phyloP scores from a whole-genome alignment of 2,329 filamentous ascomycete genomes.

The Xylariaceae sp. region DNA sequence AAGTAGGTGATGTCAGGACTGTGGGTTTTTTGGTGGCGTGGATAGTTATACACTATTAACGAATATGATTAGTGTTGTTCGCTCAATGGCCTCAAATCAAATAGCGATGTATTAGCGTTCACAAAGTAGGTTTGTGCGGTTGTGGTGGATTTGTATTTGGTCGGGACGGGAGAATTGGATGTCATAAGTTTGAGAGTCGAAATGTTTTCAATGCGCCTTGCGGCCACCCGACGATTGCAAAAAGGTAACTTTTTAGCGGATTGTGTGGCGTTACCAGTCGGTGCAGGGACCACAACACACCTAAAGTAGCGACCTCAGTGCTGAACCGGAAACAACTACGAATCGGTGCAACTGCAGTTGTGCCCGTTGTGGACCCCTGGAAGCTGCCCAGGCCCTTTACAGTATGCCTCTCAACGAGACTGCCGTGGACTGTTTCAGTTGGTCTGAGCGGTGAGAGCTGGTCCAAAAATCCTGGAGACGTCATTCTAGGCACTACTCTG shows the following conservation, averaged over 20 bases:
- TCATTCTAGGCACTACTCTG: conserved; percentile 16
- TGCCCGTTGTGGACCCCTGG: conserved; percentile 6
- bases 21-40: background rate
- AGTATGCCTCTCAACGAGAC: background rate
- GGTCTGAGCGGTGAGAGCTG: conserved; percentile 18
- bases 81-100: background rate
- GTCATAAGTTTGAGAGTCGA: conserved; percentile 25
- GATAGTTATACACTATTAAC: background rate
- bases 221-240: conserved; percentile 7
- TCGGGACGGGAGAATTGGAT: conserved; percentile 16
- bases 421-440: conserved; percentile 6
- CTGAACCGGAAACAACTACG: too few species aligned
- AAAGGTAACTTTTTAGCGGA: background rate
- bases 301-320: too few species aligned
- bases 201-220: conserved; percentile 35
- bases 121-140: background rate
- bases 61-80: background rate
- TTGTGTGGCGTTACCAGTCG: conserved; percentile 18
- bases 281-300: conserved; percentile 1
- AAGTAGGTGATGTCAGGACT: background rate
- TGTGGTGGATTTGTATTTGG: background rate
- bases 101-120: background rate
- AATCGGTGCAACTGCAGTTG: conserved; percentile 7
- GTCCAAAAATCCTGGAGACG: conserved; percentile 23
- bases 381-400: too few species aligned